Base-by-base conservation (phyloP, 768 basidiomycete genomes). In the Hydnum rufescens region DNA sequence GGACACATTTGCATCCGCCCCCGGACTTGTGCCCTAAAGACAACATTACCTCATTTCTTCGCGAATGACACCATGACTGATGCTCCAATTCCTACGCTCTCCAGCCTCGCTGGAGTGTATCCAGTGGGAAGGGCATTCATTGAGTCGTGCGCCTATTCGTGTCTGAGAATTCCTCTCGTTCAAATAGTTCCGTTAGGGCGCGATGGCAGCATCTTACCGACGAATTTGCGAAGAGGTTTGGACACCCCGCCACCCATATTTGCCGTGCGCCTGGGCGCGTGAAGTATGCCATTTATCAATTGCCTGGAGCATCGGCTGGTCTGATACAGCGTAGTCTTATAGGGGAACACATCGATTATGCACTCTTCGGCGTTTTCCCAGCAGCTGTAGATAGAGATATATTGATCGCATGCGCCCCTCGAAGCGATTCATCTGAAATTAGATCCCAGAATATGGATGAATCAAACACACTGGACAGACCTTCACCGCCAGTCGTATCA, bases 351-450 rank as follows among this genome's bases (percentile, higher is more conserved):
- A 81, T 87, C 62, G 84, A 87, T 64, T 87, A 87, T 58, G 75
- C 79, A 0, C 67, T 86, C 26, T 86, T 87, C 58, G 86, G 86
- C 3, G 84, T 84, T 4, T 71, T 89, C 32, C 88, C 86, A 16
- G 73, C 80, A n/a, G 87, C 86, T 0, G 73, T 89, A 34, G 86
- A 87, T 57, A 75, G 75, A 50, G 88, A 88, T 62, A 79, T 88
- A 58, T 69, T 89, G 50, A 80, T 89, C 52, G 85, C 86, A 0
- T 78, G 74, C 64, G 76, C 72, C 30, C 71, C 71, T n/a, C 71
- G 50, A 55, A 43, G 48, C 3, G 52, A 50, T 54, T 69, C 62
- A 2, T 63, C 80, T 32, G 68, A 68, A 39, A 36, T 53, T 59
- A 61, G 65, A 31, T 22, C 56, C 23, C 61, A 67, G 4, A 60